These are phyloP conservation scores for Lipomyces orientalis DNA, from an alignment of 805 yeast genomes.

Conservation along the genomic window DNA sequence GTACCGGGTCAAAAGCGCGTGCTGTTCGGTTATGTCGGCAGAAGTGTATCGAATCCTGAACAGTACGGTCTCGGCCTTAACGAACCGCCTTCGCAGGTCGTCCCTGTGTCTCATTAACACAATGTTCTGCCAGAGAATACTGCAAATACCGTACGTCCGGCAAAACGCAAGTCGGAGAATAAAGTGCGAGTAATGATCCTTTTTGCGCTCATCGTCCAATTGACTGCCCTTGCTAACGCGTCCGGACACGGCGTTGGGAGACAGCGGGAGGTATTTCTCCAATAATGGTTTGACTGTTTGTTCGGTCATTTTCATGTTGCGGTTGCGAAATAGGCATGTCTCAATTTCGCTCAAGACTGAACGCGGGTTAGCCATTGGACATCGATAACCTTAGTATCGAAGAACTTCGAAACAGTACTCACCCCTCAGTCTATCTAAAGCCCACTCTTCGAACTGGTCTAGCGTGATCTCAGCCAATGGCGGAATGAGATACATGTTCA, in stretches of 20 bases:
- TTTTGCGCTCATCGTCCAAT: conserved; percentile 68
- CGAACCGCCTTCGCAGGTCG: conserved; percentile 79
- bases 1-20: conserved; percentile 58
- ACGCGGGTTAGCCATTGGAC: neutral
- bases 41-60: conserved; percentile 74
- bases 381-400: too few relatives aligned
- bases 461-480: conserved; percentile 86
- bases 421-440: conserved; percentile 79
- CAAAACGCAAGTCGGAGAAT: conserved; percentile 89
- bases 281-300: conserved; percentile 67
- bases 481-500: conserved; percentile 76
- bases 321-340: conserved; percentile 68
- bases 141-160: conserved; percentile 49
- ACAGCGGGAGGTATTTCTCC: conserved; percentile 67
- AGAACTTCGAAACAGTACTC: neutral
- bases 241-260: conserved; percentile 48
- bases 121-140: neutral
- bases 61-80: conserved; percentile 73
- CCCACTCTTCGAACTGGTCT: conserved; percentile 95
- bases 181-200: conserved; percentile 92
- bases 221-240: conserved; percentile 31
- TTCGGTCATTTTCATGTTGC: conserved; percentile 68
- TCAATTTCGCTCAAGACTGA: conserved; percentile 82
- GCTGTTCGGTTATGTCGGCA: conserved; percentile 69
- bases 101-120: conserved; percentile 49